Percentiles rank a stretch among this genome's conserved stretches.
Conservation (phyloP, 2,329 filamentous ascomycete genomes). For the Ustulina deusta region DNA sequence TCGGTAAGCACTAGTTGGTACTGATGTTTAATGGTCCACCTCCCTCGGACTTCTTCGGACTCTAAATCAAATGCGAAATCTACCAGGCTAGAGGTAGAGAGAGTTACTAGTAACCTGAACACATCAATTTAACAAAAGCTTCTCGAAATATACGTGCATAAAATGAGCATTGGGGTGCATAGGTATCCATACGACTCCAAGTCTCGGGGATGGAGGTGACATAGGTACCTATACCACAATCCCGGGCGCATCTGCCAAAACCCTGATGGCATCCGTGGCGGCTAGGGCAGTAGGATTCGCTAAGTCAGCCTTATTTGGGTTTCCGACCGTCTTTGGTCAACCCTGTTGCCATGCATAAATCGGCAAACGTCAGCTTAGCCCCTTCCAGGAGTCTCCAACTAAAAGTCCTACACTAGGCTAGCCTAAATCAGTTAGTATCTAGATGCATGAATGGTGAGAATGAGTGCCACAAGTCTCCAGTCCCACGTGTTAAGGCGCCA, state of each 20-base stretch:
- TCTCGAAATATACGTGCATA: not conserved
- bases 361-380: slow-evolving; percentile 28
- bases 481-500: slow-evolving; percentile 36
- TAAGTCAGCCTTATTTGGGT: slow-evolving; percentile 37
- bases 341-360: slow-evolving; percentile 35
- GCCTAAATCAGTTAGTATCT: slow-evolving; percentile 14
- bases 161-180: not conserved
- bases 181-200: not conserved
- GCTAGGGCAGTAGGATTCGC: slow-evolving; percentile 23
- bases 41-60: slow-evolving; percentile 2
- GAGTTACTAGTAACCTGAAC: not conserved
- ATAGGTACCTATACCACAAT: not conserved
- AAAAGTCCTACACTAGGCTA: slow-evolving; percentile 38
- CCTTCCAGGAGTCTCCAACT: slow-evolving; percentile 20
- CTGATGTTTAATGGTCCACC: not conserved
- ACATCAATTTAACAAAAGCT: slow-evolving; percentile 11
- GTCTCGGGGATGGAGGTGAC: not conserved
- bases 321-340: slow-evolving; percentile 29
- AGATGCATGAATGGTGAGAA: slow-evolving; percentile 18
- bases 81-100: not conserved
- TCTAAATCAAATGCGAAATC: not conserved
- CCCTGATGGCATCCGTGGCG: slow-evolving; percentile 1
- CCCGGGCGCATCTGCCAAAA: slow-evolving; percentile 13
- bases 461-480: slow-evolving; percentile 32
- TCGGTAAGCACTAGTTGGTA: not conserved